These are phyloP conservation scores for Hordeum vulgare DNA, from an alignment of 176 grass and related monocot species.

Conservation along the genomic window DNA sequence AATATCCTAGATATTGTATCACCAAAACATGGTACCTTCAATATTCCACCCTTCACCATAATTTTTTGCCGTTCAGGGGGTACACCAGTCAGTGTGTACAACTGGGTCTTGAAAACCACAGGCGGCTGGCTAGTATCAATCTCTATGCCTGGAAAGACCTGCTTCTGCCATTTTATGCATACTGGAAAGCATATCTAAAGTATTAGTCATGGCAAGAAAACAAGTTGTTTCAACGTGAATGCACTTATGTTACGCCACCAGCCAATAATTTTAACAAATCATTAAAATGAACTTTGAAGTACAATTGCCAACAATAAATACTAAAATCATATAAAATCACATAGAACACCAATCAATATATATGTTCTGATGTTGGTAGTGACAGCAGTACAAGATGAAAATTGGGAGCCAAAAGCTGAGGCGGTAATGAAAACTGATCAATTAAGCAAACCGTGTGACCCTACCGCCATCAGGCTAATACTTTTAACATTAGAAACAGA, in stretches of 20 bases:
- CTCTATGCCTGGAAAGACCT: constrained; percentile 75
- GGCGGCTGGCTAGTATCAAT: constrained; percentile 85
- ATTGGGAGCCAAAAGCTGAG: background rate
- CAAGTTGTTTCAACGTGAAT: background rate
- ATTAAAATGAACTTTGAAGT: background rate
- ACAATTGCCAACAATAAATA: background rate
- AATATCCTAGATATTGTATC: background rate
- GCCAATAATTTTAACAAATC: background rate
- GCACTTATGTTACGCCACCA: constrained; percentile 6
- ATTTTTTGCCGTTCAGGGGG: constrained; percentile 97
- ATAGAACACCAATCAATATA: background rate
- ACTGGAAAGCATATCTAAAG: constrained; percentile 50
- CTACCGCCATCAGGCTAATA: background rate
- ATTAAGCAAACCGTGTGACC: background rate
- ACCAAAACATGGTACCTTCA: constrained; percentile 61
- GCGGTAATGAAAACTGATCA: background rate
- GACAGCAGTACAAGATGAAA: background rate
- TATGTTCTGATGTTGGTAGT: background rate
- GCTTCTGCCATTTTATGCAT: constrained; percentile 98
- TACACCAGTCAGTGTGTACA: constrained; percentile 93
- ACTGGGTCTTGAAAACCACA: constrained; percentile 87
- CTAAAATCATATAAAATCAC: background rate
- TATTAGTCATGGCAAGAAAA: background rate
- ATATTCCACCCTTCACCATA: constrained; percentile 96
- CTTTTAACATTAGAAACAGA: background rate